Percentiles rank a stretch among this genome's conserved stretches.
Evolutionary conservation across 1,139 yeast species (phyloP).

Genomic region (Scheffersomyces illinoinensis): DNA sequence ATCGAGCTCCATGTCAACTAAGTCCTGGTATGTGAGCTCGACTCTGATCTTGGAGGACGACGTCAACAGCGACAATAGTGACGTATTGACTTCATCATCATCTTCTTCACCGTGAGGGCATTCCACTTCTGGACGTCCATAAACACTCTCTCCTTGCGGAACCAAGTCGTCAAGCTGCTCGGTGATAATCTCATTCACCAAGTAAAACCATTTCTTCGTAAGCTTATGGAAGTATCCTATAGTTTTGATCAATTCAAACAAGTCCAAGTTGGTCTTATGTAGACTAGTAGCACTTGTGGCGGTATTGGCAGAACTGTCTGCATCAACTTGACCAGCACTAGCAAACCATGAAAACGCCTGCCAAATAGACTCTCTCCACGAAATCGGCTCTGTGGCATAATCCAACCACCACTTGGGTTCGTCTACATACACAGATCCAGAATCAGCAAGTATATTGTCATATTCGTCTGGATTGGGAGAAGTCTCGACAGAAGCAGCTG

Average conservation of each 20-base stretch:
- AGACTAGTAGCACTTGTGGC: not conserved
- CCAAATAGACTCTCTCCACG: constrained; percentile 70
- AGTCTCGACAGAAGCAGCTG: constrained; percentile 17
- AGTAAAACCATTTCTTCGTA: constrained; percentile 45
- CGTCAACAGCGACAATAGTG: constrained; percentile 7
- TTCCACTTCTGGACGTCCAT: not conserved
- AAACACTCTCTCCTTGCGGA: not conserved
- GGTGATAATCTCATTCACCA: constrained; percentile 37
- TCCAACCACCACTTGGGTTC: constrained; percentile 50
- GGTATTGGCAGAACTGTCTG: constrained; percentile 1
- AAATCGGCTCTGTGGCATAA: constrained; percentile 49
- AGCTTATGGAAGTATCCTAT: constrained; percentile 59
- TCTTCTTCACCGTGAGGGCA: constrained; percentile 6
- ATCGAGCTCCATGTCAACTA: constrained; percentile 73
- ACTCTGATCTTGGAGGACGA: constrained; percentile 20
- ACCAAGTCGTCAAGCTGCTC: constrained; percentile 26
- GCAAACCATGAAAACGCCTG: constrained; percentile 84
- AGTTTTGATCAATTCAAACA: constrained; percentile 33
- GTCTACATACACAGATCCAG: constrained; percentile 14
- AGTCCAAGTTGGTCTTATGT: constrained; percentile 8
- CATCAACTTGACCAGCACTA: constrained; percentile 66
- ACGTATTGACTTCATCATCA: constrained; percentile 7
- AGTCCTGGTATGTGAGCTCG: constrained; percentile 55
- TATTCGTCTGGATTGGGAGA: constrained; percentile 16
- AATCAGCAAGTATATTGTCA: constrained; percentile 4